These are phyloP conservation scores for Calonectria pauciramosa DNA, from an alignment of 2,329 filamentous ascomycete genomes.

Conservation along the genomic window DNA sequence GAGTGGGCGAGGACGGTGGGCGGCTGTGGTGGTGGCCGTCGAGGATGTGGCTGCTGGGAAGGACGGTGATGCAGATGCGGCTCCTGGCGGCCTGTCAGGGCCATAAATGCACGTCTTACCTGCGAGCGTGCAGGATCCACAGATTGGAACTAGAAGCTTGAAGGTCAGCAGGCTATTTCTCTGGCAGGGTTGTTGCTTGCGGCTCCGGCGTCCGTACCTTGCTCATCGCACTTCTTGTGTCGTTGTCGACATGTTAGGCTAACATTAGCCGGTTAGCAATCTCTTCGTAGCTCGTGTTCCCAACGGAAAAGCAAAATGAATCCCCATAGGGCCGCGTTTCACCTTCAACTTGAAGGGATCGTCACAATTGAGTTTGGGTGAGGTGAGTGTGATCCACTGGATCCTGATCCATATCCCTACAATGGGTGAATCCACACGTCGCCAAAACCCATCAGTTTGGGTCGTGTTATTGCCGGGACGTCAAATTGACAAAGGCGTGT, in stretches of 20 bases:
- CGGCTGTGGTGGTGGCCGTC: slow-evolving; percentile 28
- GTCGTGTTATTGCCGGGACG: background rate
- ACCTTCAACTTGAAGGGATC: slow-evolving; percentile 7
- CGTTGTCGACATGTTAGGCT: slow-evolving; percentile 25
- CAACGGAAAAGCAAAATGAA: background rate
- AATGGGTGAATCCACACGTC: background rate
- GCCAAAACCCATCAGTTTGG: slow-evolving; percentile 5
- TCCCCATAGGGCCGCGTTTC: background rate
- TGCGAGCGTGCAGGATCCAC: slow-evolving; percentile 22
- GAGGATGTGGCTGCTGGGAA: slow-evolving; percentile 31
- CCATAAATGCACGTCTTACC: slow-evolving; percentile 26
- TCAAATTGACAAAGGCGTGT: background rate
- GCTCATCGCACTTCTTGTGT: slow-evolving; percentile 25
- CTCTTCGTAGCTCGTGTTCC: background rate
- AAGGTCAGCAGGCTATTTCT: slow-evolving; percentile 14
- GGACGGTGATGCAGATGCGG: slow-evolving; percentile 13
- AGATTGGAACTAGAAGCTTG: slow-evolving; percentile 18
- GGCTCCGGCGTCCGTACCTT: slow-evolving; percentile 10
- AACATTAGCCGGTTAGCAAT: slow-evolving; percentile 13
- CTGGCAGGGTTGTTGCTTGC: background rate
- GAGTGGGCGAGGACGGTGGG: slow-evolving; percentile 3
- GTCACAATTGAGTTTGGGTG: background rate
- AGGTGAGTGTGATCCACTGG: slow-evolving; percentile 5
- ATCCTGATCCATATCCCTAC: slow-evolving; percentile 5
- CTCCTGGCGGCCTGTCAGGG: slow-evolving; percentile 13